A percentile compares a stretch with the other conserved stretches of the same genome.
Evolutionary conservation across 164 flowering plant genomes (phyloP).

Genomic region (Kingdonia uniflora): DNA sequence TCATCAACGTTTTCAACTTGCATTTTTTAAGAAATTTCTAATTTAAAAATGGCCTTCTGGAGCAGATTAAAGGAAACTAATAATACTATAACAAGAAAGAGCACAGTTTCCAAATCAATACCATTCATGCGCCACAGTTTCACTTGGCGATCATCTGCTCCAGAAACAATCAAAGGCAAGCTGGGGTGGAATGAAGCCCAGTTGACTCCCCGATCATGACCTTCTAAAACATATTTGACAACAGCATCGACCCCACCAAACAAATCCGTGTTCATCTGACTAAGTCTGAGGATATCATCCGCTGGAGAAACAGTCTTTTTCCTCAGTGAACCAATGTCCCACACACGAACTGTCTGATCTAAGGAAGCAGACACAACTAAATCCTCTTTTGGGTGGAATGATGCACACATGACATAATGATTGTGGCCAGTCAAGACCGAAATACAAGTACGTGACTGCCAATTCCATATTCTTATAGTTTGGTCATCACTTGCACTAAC

Average conservation of each 20-base stretch:
- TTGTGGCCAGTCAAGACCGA: slow-evolving; percentile 48
- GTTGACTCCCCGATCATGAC: slow-evolving; percentile 48
- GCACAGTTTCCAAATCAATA: slow-evolving; percentile 7
- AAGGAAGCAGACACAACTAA: slow-evolving; percentile 44
- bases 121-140: slow-evolving; percentile 55
- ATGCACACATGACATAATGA: slow-evolving; percentile 52
- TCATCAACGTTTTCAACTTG: too few relatives aligned
- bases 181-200: slow-evolving; percentile 51
- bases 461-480: slow-evolving; percentile 49
- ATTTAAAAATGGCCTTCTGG: too few relatives aligned
- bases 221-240: slow-evolving; percentile 46
- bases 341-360: slow-evolving; percentile 45
- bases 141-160: slow-evolving; percentile 48
- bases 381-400: slow-evolving; percentile 46
- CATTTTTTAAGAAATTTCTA: too few relatives aligned
- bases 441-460: slow-evolving; percentile 45
- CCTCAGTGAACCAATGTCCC: slow-evolving; percentile 45
- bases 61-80: not conserved
- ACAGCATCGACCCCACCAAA: slow-evolving; percentile 47
- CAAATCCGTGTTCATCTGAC: slow-evolving; percentile 40
- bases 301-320: slow-evolving; percentile 39
- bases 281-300: slow-evolving; percentile 35
- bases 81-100: not conserved
- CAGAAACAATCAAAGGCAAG: slow-evolving; percentile 40
- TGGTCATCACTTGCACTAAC: slow-evolving; percentile 54